Evolutionary conservation across 495 filamentous ascomycete genomes (phyloP), one percentile per base, ranked within the genome.

Genomic region (Cladorrhinum samala): DNA sequence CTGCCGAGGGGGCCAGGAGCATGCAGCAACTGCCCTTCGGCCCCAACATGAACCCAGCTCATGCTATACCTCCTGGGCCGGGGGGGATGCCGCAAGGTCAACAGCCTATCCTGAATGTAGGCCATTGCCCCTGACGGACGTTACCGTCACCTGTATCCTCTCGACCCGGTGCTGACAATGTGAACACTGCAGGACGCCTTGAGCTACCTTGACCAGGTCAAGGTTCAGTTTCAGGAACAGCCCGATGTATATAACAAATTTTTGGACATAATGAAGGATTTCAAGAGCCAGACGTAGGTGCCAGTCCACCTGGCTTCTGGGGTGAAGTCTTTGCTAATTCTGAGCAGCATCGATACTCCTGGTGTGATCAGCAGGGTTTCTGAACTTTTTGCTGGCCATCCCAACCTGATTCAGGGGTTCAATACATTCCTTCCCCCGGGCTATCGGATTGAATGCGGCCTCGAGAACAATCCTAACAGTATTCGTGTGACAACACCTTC

Each of bases 251-350:
- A 99, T 63, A 99, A 99, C 66, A 82, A 86, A 18, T 99, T 99
- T 62, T 72, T 99, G 48, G 93, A 99, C 58, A 99, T 99, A 46
- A 99, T 99, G 94, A 99, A 99, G 68, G 94, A 99, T 56, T 99
- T 99, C 73, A 99, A 99, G 73, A 95, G 91, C 61, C 91, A 95
- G 72, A 88, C 91, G 83, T 93, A 72, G 74, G 88, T 78, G 8
- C 3, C 11, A 5, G 1, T 11, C 44, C 11, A 7, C 2, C 21
- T n/a, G 27, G 8, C 27, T n/a, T 33, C 14, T 20, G 11, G 19
- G 44, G 30, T 36, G 20, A n/a, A 44, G n/a, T 6, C n/a, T n/a
- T 46, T 3, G 25, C 17, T 40, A 27, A 20, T 20, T 16, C n/a
- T 44, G 41, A 42, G 33, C 66, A 93, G 88, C 7, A 99, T 99